phyloP scores from a whole-genome alignment of 2,329 filamentous ascomycete species.

The Ophiostoma novo-ulmi region DNA sequence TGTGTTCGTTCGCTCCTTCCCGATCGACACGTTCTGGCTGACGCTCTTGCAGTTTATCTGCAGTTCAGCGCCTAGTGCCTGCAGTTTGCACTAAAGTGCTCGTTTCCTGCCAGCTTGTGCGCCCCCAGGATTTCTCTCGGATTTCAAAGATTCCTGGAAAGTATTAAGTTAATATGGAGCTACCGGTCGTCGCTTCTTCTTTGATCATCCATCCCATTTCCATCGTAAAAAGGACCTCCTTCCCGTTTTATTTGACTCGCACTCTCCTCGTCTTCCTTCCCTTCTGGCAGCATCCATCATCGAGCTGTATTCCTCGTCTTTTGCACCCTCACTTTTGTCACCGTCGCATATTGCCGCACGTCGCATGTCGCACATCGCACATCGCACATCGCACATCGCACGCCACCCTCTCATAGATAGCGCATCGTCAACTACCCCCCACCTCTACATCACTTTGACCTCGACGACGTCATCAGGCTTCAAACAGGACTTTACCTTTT shows the following conservation, averaged over 20 bases:
- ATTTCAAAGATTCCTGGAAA: too few species aligned
- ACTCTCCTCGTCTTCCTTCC: not conserved
- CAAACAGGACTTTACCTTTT: not conserved
- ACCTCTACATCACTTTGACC: not conserved
- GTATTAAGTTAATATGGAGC: not conserved
- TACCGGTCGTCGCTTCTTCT: not conserved
- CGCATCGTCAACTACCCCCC: not conserved
- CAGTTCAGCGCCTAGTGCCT: not conserved
- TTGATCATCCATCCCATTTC: not conserved
- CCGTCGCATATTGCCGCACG: not conserved
- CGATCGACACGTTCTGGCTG: not conserved
- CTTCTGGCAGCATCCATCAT: not conserved
- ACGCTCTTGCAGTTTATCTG: not conserved
- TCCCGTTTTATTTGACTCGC: not conserved
- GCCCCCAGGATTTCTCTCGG: not conserved
- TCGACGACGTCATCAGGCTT: slow-evolving; percentile 4
- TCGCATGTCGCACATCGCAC: not conserved
- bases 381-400: not conserved
- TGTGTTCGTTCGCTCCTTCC: slow-evolving; percentile 8
- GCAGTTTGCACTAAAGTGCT: not conserved
- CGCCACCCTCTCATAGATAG: not conserved
- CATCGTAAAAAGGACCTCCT: not conserved
- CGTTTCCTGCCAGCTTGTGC: not conserved
- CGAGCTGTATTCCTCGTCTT: not conserved
- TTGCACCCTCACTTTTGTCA: not conserved